Percentiles rank a stretch among this genome's conserved stretches.
Conservation (phyloP, 1,284 basidiomycete species). For the Schizopora paradoxa region DNA sequence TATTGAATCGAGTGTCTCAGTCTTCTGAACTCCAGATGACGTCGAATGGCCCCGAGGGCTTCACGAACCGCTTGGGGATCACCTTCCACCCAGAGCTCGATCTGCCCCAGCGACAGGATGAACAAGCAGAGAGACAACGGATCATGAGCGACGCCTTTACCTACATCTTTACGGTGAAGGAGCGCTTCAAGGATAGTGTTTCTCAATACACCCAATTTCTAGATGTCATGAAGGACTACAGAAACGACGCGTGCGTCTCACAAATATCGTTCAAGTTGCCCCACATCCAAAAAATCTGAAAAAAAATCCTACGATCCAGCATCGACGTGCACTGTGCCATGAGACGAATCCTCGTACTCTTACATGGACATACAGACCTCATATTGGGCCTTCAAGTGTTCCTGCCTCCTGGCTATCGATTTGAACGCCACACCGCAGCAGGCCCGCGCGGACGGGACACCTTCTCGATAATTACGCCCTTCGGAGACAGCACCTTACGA, state of each 20-base stretch:
- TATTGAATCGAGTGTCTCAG: too few relatives aligned
- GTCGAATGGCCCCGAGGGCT: too few relatives aligned
- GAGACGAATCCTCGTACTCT: conserved; percentile 91
- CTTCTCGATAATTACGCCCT: conserved; percentile 95
- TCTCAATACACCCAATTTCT: conserved; percentile 97
- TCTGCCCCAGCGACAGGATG: too few relatives aligned
- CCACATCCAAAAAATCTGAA: conserved; percentile 10
- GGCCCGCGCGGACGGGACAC: conserved; percentile 70
- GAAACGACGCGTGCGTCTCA: conserved; percentile 72
- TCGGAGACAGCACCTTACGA: too few relatives aligned
- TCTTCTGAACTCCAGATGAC: too few relatives aligned
- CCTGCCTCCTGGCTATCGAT: conserved; percentile 92
- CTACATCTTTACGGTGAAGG: conserved; percentile 95
- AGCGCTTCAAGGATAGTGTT: conserved; percentile 86
- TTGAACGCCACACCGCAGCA: conserved; percentile 83
- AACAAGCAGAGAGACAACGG: too few relatives aligned
- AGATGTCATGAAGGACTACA: conserved; percentile 99
- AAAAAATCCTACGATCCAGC: conserved; percentile 39
- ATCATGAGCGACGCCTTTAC: conserved; percentile 92
- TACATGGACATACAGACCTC: conserved; percentile 88
- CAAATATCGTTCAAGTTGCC: too few relatives aligned
- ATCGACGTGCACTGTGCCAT: conserved; percentile 99
- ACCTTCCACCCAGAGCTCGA: too few relatives aligned
- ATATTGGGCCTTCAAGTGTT: conserved; percentile 99
- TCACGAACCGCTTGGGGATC: too few relatives aligned